These are phyloP conservation scores for Talaromyces amestolkiae DNA, from an alignment of 2,329 filamentous ascomycete genomes.

Conservation along the genomic window DNA sequence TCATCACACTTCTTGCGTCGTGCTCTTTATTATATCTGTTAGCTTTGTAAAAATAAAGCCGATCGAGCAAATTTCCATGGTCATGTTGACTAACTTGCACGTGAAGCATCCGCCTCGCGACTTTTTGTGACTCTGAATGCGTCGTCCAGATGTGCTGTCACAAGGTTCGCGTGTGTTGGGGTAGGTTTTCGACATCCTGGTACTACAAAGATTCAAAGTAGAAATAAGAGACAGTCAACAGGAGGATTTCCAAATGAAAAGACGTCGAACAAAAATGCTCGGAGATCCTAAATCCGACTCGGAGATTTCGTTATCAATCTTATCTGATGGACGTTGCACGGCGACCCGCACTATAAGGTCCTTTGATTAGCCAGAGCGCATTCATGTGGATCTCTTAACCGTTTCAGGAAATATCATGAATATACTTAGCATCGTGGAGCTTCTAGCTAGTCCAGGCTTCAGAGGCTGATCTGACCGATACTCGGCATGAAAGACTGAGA, in stretches of 20 bases:
- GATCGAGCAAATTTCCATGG: too few species aligned
- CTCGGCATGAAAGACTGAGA: not conserved
- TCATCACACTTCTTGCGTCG: conserved; percentile 40
- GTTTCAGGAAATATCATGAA: conserved; percentile 4
- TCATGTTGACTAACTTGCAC: conserved; percentile 8
- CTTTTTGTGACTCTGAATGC: not conserved
- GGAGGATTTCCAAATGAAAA: not conserved
- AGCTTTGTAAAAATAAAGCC: not conserved
- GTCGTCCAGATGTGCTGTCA: not conserved
- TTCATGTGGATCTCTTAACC: not conserved
- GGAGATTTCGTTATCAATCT: conserved; percentile 12
- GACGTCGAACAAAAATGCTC: not conserved
- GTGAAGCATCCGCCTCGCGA: not conserved
- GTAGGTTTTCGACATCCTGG: not conserved
- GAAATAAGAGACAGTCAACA: not conserved
- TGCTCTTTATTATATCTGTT: conserved; percentile 9
- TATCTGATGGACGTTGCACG: conserved; percentile 8
- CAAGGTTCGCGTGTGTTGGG: not conserved
- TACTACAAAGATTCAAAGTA: not conserved
- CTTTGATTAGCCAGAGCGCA: not conserved
- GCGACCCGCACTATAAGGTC: not conserved
- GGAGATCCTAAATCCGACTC: not conserved
- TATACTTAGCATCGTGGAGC: not conserved
- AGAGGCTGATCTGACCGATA: not conserved
- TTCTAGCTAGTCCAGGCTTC: not conserved